These are phyloP conservation scores for Aleurites moluccanus DNA, from an alignment of 441 rosid species.

Conservation along the genomic window DNA sequence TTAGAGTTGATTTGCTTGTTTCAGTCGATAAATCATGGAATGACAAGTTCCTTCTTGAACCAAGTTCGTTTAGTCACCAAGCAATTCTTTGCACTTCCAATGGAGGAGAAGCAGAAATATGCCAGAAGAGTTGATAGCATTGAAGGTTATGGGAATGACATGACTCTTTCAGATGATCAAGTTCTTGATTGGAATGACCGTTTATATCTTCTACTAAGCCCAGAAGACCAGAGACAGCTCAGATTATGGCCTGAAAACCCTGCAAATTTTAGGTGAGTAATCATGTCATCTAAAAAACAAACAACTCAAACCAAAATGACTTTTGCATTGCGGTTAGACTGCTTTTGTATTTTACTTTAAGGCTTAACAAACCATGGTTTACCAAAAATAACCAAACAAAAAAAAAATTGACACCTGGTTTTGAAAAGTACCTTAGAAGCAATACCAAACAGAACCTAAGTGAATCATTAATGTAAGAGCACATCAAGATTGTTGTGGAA, in stretches of 20 bases:
- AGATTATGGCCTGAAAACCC: constrained; percentile 60
- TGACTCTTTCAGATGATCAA: constrained; percentile 49
- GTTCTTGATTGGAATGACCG: constrained; percentile 71
- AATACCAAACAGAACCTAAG: too few relatives aligned
- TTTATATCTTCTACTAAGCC: constrained; percentile 46
- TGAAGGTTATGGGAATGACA: constrained; percentile 79
- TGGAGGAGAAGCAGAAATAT: constrained; percentile 52
- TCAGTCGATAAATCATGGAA: constrained; percentile 68
- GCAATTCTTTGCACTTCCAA: constrained; percentile 53
- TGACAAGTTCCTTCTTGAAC: constrained; percentile 45
- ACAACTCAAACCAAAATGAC: too few relatives aligned
- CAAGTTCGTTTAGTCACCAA: constrained; percentile 43
- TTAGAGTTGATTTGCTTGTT: background rate
- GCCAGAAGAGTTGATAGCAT: constrained; percentile 44
- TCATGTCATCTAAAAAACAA: background rate
- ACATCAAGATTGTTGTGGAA: too few relatives aligned
- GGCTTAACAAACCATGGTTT: too few relatives aligned
- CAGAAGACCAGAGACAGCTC: constrained; percentile 45
- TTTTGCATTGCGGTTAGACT: too few relatives aligned
- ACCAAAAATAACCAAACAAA: too few relatives aligned
- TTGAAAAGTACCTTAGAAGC: too few relatives aligned
- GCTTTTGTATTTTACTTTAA: too few relatives aligned
- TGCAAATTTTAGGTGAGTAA: constrained; percentile 43
- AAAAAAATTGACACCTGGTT: too few relatives aligned
- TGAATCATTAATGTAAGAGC: too few relatives aligned